Percentiles rank a stretch among this genome's conserved stretches.
phyloP scores from a whole-genome alignment of 2,329 filamentous ascomycete genomes.

The Colletotrichum brevisporum region DNA sequence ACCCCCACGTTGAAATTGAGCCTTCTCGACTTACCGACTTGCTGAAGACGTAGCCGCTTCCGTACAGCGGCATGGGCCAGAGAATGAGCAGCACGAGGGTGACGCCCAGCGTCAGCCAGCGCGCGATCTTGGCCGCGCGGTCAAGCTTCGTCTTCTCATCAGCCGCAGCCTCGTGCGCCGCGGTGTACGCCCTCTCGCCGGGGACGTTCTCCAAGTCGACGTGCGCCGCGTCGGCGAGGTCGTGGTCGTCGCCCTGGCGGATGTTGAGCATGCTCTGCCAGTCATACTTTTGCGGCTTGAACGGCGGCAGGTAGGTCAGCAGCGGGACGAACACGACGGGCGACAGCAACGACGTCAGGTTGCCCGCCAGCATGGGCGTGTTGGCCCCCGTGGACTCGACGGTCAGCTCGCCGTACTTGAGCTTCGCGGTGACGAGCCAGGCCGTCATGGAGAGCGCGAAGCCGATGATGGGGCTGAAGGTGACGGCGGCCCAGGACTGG shows the following conservation, averaged over 20 bases:
- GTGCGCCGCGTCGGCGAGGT: slow-evolving; percentile 72
- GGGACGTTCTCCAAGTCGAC: slow-evolving; percentile 76
- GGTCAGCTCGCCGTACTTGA: slow-evolving; percentile 73
- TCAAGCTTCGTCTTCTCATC: slow-evolving; percentile 60
- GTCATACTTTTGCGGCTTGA: slow-evolving; percentile 76
- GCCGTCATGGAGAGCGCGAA: slow-evolving; percentile 78
- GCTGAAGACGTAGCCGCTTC: slow-evolving; percentile 47
- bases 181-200: slow-evolving; percentile 54
- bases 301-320: slow-evolving; percentile 68
- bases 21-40: slow-evolving; percentile 23
- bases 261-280: slow-evolving; percentile 83
- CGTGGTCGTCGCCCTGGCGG: slow-evolving; percentile 79
- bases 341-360: slow-evolving; percentile 81
- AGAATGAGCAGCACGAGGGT: slow-evolving; percentile 63
- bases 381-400: slow-evolving; percentile 82
- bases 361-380: slow-evolving; percentile 84
- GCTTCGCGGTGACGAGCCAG: slow-evolving; percentile 83
- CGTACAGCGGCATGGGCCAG: slow-evolving; percentile 50
- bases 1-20: background rate
- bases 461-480: slow-evolving; percentile 77
- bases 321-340: slow-evolving; percentile 79
- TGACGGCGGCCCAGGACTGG: slow-evolving; percentile 72
- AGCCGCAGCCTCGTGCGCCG: slow-evolving; percentile 42
- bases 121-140: slow-evolving; percentile 60
- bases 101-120: slow-evolving; percentile 68